These are phyloP conservation scores for Puya raimondii DNA, from an alignment of 176 grass and related monocot species.

Conservation along the genomic window DNA sequence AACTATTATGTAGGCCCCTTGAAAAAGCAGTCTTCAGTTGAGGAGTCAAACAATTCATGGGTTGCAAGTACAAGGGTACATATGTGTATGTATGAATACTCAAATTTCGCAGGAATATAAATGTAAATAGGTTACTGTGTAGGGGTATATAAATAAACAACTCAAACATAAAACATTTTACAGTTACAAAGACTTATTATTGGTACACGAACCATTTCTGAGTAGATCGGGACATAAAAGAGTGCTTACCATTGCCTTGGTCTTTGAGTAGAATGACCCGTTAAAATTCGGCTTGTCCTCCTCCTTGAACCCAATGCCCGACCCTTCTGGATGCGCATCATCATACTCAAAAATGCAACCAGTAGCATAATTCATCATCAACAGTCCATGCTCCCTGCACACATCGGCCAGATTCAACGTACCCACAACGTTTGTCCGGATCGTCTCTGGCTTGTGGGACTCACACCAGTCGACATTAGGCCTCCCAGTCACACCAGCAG, in stretches of 20 bases:
- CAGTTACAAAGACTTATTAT: no score
- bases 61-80: no score
- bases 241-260: slow-evolving; percentile 11
- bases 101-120: no score
- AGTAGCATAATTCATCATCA: slow-evolving; percentile 19
- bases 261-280: slow-evolving; percentile 19
- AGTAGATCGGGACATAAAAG: not conserved
- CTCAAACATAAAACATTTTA: no score
- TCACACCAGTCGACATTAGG: slow-evolving; percentile 18
- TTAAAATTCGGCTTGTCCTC: slow-evolving; percentile 15
- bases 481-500: slow-evolving; percentile 14
- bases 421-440: slow-evolving; percentile 17
- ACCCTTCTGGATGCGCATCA: slow-evolving; percentile 16
- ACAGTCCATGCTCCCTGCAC: slow-evolving; percentile 13
- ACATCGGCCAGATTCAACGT: slow-evolving; percentile 15
- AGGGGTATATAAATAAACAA: no score
- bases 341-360: slow-evolving; percentile 22
- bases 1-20: no score
- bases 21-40: no score
- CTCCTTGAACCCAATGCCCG: slow-evolving; percentile 21
- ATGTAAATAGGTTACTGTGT: no score
- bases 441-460: slow-evolving; percentile 12
- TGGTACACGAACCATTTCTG: no score
- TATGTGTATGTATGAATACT: no score
- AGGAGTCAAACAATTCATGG: no score